phyloP scores from a whole-genome alignment of 768 basidiomycete genomes.

The Suillus sp. region DNA sequence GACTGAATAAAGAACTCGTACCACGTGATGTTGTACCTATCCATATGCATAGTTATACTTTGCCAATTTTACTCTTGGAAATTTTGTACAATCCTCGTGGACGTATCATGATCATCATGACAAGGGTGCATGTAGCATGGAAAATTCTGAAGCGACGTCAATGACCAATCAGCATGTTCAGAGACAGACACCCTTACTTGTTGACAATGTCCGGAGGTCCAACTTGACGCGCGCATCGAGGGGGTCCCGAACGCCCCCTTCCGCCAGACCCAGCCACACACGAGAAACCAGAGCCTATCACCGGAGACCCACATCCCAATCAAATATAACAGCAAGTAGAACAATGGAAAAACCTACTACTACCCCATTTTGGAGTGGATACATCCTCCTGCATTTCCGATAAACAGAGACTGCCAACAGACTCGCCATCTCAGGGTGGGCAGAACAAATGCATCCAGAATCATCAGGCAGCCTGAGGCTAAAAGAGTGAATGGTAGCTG shows the following conservation, averaged over 20 bases:
- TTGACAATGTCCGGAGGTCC: not conserved
- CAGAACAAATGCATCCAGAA: not conserved
- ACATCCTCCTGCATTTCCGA: not conserved
- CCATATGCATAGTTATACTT: not conserved
- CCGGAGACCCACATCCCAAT: not conserved
- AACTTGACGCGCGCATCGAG: not conserved
- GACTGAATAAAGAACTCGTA: no score
- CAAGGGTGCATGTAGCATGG: not conserved
- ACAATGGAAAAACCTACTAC: not conserved
- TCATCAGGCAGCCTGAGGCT: not conserved
- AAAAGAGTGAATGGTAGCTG: not conserved
- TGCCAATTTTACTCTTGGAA: not conserved
- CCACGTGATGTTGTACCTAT: no score
- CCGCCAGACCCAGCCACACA: not conserved
- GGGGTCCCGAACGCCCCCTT: not conserved
- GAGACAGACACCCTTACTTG: not conserved
- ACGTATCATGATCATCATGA: not conserved
- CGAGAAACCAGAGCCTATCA: not conserved
- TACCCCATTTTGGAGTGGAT: not conserved
- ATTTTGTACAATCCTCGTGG: not conserved
- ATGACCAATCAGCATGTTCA: not conserved
- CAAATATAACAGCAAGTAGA: not conserved
- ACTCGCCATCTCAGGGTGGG: not conserved
- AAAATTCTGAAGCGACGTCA: not conserved
- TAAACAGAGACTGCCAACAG: not conserved